Conservation (phyloP, 2,329 filamentous ascomycete species). For the Fusarium chaquense region DNA sequence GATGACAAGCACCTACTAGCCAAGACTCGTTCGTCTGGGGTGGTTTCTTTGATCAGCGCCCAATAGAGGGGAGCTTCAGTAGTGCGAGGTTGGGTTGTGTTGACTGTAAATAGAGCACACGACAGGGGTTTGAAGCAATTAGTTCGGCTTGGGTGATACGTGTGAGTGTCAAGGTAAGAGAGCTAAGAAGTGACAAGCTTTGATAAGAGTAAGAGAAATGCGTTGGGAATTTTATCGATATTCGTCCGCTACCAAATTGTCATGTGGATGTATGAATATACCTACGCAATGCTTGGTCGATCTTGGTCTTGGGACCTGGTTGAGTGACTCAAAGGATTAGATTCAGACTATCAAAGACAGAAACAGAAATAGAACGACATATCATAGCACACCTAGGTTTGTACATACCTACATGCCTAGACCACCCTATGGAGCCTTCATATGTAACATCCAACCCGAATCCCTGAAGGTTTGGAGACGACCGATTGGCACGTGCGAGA, state of each 20-base stretch:
- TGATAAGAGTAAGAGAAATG: conserved; percentile 8
- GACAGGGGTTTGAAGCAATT: conserved; percentile 31
- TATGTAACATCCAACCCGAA: conserved; percentile 18
- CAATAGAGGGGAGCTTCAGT: conserved; percentile 38
- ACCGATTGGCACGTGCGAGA: conserved; percentile 45
- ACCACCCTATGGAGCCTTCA: conserved; percentile 8
- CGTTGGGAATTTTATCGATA: conserved; percentile 10
- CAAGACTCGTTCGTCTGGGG: conserved; percentile 35
- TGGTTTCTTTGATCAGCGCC: conserved; percentile 36
- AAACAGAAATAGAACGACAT: conserved; percentile 3
- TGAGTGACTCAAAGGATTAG: conserved; percentile 27
- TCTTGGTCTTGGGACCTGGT: conserved; percentile 30
- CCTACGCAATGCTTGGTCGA: background rate
- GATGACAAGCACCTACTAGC: conserved; percentile 31
- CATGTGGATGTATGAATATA: conserved; percentile 20
- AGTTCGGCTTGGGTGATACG: conserved; percentile 25
- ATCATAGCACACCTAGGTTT: background rate
- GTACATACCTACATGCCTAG: background rate
- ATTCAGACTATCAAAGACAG: conserved; percentile 6
- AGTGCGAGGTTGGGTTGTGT: conserved; percentile 36
- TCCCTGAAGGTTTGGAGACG: conserved; percentile 27
- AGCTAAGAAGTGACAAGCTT: conserved; percentile 23
- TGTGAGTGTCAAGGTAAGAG: conserved; percentile 17
- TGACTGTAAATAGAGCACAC: conserved; percentile 11
- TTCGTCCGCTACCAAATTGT: conserved; percentile 16